Conservation (phyloP, 768 basidiomycete genomes). For the Gymnopilus junonius region DNA sequence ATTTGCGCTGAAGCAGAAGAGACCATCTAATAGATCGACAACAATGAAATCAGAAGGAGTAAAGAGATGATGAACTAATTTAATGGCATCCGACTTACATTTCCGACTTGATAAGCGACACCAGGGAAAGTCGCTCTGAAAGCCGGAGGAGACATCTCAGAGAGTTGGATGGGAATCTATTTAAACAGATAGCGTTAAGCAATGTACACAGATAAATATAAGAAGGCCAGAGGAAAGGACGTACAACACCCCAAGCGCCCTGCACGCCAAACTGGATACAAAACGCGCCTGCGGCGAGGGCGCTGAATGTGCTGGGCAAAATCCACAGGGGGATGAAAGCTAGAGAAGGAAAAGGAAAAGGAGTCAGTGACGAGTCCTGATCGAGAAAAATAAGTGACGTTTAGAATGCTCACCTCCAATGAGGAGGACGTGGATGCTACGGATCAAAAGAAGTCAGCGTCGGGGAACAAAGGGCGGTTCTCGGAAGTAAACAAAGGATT, state of each 20-base stretch:
- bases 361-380: neutral
- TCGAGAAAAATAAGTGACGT: neutral
- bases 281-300: constrained; percentile 83
- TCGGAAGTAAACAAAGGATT: no score
- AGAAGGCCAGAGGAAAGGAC: no score
- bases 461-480: no score
- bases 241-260: constrained; percentile 87
- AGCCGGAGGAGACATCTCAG: constrained; percentile 88
- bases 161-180: constrained; percentile 74
- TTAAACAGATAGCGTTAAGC: constrained; percentile 22
- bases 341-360: constrained; percentile 14
- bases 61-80: no score
- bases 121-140: constrained; percentile 91
- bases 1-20: constrained; percentile 80
- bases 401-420: constrained; percentile 44
- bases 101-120: constrained; percentile 84
- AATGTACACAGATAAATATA: constrained; percentile 43
- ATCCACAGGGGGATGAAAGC: constrained; percentile 84
- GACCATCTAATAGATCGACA: no score
- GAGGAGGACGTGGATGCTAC: constrained; percentile 56
- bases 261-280: constrained; percentile 89
- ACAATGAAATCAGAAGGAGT: no score
- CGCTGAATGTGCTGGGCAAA: constrained; percentile 67
- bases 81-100: constrained; percentile 56
- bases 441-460: neutral